A percentile compares a stretch with the other conserved stretches of the same genome.
Evolutionary conservation across 2,329 filamentous ascomycete species (phyloP).

Genomic region (Aspergillus pseudotamarii): DNA sequence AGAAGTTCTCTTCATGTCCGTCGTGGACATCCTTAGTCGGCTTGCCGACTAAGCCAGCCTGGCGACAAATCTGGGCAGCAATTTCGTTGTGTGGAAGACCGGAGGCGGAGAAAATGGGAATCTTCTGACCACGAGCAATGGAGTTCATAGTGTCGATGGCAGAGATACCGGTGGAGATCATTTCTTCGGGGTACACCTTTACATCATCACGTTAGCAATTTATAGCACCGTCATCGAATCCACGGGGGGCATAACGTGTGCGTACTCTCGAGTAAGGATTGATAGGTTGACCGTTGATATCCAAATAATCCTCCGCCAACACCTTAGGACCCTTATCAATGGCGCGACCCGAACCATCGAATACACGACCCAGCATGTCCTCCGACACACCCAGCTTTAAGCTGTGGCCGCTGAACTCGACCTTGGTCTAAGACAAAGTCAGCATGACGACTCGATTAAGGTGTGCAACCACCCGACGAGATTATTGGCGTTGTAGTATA

Average conservation of each 20-base stretch:
- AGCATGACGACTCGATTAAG: conserved; percentile 22
- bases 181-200: conserved; percentile 97
- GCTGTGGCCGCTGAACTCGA: conserved; percentile 95
- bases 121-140: conserved; percentile 98
- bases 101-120: conserved; percentile 97
- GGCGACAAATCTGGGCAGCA: conserved; percentile 96
- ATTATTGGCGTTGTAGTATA: conserved; percentile 40
- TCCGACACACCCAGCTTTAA: conserved; percentile 98
- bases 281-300: conserved; percentile 98
- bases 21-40: conserved; percentile 96
- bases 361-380: conserved; percentile 98
- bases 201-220: conserved; percentile 9
- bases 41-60: conserved; percentile 88
- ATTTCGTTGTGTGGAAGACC: conserved; percentile 99
- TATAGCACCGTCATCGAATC: conserved; percentile 8
- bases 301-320: conserved; percentile 93
- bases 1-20: conserved; percentile 98
- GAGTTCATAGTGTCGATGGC: conserved; percentile 99
- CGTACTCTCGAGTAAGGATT: conserved; percentile 93
- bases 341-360: conserved; percentile 94
- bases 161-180: conserved; percentile 99
- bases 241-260: background rate
- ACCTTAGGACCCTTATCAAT: conserved; percentile 99
- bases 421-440: conserved; percentile 70
- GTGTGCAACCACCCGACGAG: background rate